Evolutionary conservation across 805 yeast species (phyloP), one percentile per base, ranked within the genome.

Genomic region (Maudiozyma saulgeensis): DNA sequence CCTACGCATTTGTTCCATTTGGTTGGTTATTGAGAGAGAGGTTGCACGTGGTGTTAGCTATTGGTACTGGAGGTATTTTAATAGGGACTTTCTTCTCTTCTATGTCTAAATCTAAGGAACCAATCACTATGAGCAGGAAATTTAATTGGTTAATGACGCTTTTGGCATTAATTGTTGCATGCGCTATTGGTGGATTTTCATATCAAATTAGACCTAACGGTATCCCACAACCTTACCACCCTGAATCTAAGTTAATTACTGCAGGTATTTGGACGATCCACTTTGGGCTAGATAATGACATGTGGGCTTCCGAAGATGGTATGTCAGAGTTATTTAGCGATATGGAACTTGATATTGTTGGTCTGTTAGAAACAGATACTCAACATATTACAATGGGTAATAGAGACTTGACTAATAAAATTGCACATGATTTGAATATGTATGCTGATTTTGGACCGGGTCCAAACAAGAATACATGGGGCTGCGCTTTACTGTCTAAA

Each of bases 191-290:
- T 23, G 49, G 49, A 1, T 59, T 61, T 39, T 56, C 64, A 13
- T 59, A 58, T 18, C 47, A 56, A 15, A 48, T 57, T 35, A 58
- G 63, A 47, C 67, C 68, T n/a, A 54, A 58, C 6, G 63, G 60
- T 15, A 81, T 80, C 32, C 89, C 90, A 13, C 66, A 66, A 48
- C 89, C 93, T 11, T 76, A 78, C 57, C 84, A 82, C 58, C 82
- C 88, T 13, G 77, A 75, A 7, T 75, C 87, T 2, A 78, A 81
- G 56, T 65, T 87, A 4, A 78, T 93, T 58, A 89, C 96, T 1
- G 90, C 97, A 2, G 99, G 98, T 64, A 90, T 93, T 53, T 93
- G 99, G 99, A 91, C 98, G 21, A 83, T 93, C 55, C 99, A 93
- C 70, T 93, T 93, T 64, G 99, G 97, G 23, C 75, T 93, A 46